Evolutionary conservation across 352 stramenopile genomes (phyloP).

Genomic region (Phytophthora sp.): DNA sequence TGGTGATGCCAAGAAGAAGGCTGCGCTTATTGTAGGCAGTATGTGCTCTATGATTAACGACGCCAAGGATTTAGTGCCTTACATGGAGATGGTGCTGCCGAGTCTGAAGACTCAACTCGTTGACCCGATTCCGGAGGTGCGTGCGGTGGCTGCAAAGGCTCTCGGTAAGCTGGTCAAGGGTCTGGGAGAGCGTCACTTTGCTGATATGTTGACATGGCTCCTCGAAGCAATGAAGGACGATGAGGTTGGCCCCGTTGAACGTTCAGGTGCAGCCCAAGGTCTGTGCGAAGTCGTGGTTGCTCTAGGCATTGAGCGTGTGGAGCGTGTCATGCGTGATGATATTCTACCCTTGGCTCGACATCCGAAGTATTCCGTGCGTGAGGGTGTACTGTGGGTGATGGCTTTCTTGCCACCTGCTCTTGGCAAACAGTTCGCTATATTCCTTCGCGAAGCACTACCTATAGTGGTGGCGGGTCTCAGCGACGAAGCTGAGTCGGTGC

Average conservation of each 20-base stretch:
- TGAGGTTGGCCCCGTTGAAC: slow-evolving; percentile 93
- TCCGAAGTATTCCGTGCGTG: slow-evolving; percentile 94
- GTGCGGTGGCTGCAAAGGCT: slow-evolving; percentile 94
- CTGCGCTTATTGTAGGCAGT: slow-evolving; percentile 98
- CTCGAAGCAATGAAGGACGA: slow-evolving; percentile 96
- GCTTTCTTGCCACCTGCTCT: slow-evolving; percentile 98
- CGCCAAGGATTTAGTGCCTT: slow-evolving; percentile 97
- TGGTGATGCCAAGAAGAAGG: slow-evolving; percentile 98
- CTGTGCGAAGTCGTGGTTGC: slow-evolving; percentile 96
- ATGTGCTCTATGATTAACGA: slow-evolving; percentile 99
- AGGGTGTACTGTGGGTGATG: slow-evolving; percentile 99
- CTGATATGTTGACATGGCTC: slow-evolving; percentile 97
- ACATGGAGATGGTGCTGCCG: slow-evolving; percentile 97
- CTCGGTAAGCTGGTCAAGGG: slow-evolving; percentile 95
- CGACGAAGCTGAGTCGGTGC: slow-evolving; percentile 98
- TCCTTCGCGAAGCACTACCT: slow-evolving; percentile 95
- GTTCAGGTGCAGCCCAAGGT: slow-evolving; percentile 97
- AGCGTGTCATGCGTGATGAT: slow-evolving; percentile 88
- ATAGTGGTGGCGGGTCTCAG: slow-evolving; percentile 97
- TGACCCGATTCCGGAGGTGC: slow-evolving; percentile 95
- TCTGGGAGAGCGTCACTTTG: slow-evolving; percentile 95
- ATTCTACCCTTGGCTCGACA: slow-evolving; percentile 96
- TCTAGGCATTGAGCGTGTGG: slow-evolving; percentile 79
- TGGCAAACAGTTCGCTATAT: slow-evolving; percentile 92
- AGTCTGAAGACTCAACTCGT: slow-evolving; percentile 95